Conservation (phyloP, 2,329 filamentous ascomycete species). For the Trichoderma citrinoviride region DNA sequence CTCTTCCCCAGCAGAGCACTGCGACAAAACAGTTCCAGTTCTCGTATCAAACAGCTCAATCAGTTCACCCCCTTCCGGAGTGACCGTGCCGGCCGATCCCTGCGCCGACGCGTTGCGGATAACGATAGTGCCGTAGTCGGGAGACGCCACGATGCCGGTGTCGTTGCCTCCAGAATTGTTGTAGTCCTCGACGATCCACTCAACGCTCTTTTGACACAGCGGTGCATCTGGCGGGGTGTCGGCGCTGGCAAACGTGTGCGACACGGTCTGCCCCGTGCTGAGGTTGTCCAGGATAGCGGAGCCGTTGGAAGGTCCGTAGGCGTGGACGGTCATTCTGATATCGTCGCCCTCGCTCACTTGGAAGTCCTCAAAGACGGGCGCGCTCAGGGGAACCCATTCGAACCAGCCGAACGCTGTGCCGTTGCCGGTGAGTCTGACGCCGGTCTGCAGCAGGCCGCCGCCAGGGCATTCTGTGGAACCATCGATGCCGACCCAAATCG, state of each 20-base stretch:
- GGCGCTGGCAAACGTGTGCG: slow-evolving; percentile 49
- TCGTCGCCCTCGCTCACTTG: slow-evolving; percentile 32
- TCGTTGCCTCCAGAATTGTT: slow-evolving; percentile 20
- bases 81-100: slow-evolving; percentile 26
- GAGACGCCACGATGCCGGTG: slow-evolving; percentile 30
- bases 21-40: background rate
- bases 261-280: slow-evolving; percentile 50
- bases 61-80: slow-evolving; percentile 18
- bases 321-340: slow-evolving; percentile 34
- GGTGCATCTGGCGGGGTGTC: slow-evolving; percentile 39
- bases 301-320: slow-evolving; percentile 28
- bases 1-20: background rate
- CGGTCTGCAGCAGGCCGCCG: slow-evolving; percentile 42
- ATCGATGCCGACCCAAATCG: slow-evolving; percentile 49
- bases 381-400: slow-evolving; percentile 46
- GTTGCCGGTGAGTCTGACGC: slow-evolving; percentile 39
- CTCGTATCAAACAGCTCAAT: background rate
- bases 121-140: slow-evolving; percentile 33
- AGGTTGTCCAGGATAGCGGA: slow-evolving; percentile 44
- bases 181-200: slow-evolving; percentile 61
- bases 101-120: slow-evolving; percentile 29
- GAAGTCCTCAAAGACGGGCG: slow-evolving; percentile 40
- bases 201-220: slow-evolving; percentile 56
- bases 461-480: slow-evolving; percentile 40
- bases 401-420: slow-evolving; percentile 41